A percentile compares a stretch with the other conserved stretches of the same genome.
Evolutionary conservation across 768 basidiomycete species (phyloP).

Genomic region (Mycena latifolia): DNA sequence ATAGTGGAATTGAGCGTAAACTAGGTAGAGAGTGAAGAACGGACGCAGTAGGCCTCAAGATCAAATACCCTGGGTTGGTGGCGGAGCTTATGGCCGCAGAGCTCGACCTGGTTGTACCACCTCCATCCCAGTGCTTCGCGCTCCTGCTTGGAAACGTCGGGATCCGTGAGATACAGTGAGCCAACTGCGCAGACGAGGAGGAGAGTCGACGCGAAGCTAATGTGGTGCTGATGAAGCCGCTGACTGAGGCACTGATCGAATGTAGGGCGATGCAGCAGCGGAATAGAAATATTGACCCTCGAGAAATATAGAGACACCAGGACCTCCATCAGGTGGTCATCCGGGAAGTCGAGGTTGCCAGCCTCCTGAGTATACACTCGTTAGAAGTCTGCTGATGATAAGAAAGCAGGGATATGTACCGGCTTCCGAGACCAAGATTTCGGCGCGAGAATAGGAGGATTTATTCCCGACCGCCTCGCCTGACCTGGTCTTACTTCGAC

Average conservation of each 20-base stretch:
- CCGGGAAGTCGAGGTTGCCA: not conserved
- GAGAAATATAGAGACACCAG: conserved; percentile 66
- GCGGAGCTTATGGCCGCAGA: conserved; percentile 7
- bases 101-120: conserved; percentile 14
- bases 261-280: conserved; percentile 63
- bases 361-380: not conserved
- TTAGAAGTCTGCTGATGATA: too few relatives aligned
- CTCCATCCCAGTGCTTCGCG: not conserved
- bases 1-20: not conserved
- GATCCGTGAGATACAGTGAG: conserved; percentile 38
- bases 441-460: not conserved
- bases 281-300: conserved; percentile 51
- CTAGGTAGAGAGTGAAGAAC: not conserved
- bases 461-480: too few relatives aligned
- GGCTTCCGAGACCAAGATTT: not conserved
- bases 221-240: conserved; percentile 51
- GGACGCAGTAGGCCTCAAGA: conserved; percentile 20
- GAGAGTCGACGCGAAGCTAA: conserved; percentile 56
- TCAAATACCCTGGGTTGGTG: not conserved
- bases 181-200: conserved; percentile 66
- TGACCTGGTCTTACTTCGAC: not conserved
- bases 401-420: not conserved
- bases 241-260: conserved; percentile 56
- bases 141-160: not conserved
- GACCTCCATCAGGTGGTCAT: conserved; percentile 41